These are phyloP conservation scores for Tetrastigma voinierianum DNA, from an alignment of 164 flowering plant genomes.

Conservation along the genomic window DNA sequence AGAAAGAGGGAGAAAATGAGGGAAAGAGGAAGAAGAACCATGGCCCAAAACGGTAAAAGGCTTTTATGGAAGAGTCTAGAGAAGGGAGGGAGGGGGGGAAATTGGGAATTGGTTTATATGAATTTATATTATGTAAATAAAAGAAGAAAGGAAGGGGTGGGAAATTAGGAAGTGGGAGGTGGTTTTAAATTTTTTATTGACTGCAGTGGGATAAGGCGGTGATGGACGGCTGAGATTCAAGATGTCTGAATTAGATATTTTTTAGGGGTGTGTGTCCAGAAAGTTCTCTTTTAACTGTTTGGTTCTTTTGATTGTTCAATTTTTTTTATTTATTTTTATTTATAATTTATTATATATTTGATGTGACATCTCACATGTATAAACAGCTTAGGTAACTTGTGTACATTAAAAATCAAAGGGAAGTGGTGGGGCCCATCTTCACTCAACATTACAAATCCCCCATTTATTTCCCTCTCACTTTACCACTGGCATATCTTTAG, in stretches of 20 bases:
- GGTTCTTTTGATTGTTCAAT: neutral
- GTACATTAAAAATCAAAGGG: no score
- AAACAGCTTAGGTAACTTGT: no score
- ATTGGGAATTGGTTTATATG: no score
- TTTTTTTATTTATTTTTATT: neutral
- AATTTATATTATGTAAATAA: constrained; percentile 4
- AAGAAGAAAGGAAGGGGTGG: no score
- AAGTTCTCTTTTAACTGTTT: constrained; percentile 21
- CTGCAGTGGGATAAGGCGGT: constrained; percentile 7
- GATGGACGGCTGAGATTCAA: constrained; percentile 25
- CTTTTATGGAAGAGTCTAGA: constrained; percentile 30
- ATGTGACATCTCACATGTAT: no score
- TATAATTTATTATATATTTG: no score
- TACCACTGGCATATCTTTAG: no score
- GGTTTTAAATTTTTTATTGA: neutral
- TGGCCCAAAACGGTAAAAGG: neutral
- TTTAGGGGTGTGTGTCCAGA: constrained; percentile 24
- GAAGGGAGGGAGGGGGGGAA: no score
- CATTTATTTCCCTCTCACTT: no score
- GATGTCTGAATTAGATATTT: constrained; percentile 17
- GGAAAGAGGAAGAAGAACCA: neutral
- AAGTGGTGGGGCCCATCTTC: no score
- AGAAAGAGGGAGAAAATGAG: neutral
- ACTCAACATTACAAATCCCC: no score
- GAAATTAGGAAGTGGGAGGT: no score